Conservation (phyloP, 352 stramenopile genomes). For the Halophytophthora polymorphica region DNA sequence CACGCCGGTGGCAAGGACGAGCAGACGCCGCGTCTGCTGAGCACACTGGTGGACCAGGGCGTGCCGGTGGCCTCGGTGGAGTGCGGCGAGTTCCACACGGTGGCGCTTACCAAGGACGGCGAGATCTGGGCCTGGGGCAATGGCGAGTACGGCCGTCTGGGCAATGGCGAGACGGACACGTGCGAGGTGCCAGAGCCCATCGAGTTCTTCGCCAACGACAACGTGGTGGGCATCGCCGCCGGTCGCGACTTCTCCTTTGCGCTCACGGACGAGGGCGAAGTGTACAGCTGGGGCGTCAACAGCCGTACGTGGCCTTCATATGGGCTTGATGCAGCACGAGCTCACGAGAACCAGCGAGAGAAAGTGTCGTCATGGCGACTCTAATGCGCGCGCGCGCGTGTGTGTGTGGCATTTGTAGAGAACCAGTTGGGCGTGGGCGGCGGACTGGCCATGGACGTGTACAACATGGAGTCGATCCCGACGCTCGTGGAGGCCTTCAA, state of each 20-base stretch:
- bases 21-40: conserved; percentile 59
- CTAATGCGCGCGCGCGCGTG: conserved; percentile 1
- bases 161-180: conserved; percentile 85
- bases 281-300: conserved; percentile 92
- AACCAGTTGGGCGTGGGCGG: conserved; percentile 89
- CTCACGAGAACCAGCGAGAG: not conserved
- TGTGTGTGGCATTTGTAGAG: conserved; percentile 32
- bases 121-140: conserved; percentile 92
- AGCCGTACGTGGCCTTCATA: conserved; percentile 60
- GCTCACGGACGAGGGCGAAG: conserved; percentile 74
- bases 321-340: not conserved
- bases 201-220: conserved; percentile 79
- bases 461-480: conserved; percentile 93
- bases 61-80: conserved; percentile 70
- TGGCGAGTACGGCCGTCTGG: conserved; percentile 89
- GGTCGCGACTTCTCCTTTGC: conserved; percentile 90
- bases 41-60: conserved; percentile 75
- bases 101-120: conserved; percentile 83
- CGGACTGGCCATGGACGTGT: conserved; percentile 90
- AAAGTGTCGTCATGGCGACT: conserved; percentile 2
- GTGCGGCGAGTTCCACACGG: conserved; percentile 88
- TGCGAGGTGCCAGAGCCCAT: conserved; percentile 81
- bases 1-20: conserved; percentile 76
- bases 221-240: conserved; percentile 66
- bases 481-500: conserved; percentile 77